Evolutionary conservation across 805 yeast genomes (phyloP).

Genomic region (Zygosaccharomyces bisporus): DNA sequence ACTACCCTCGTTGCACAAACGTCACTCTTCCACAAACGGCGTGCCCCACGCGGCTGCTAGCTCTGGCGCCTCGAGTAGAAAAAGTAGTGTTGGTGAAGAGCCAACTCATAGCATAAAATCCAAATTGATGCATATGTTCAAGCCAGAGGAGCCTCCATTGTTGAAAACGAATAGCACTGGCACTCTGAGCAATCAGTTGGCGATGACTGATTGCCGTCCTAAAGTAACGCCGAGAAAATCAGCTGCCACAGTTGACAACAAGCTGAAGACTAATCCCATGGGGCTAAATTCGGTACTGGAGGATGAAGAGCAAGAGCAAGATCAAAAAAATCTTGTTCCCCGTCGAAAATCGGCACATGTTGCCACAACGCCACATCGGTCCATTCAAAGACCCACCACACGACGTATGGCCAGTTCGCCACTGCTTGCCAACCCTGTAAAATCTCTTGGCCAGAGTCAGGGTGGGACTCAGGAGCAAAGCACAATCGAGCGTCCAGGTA

Average conservation of each 20-base stretch:
- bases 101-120: slow-evolving; percentile 11
- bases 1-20: slow-evolving; percentile 6
- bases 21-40: slow-evolving; percentile 9
- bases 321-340: neutral
- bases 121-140: slow-evolving; percentile 12
- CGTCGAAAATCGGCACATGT: neutral
- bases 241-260: neutral
- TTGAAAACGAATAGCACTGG: slow-evolving; percentile 12
- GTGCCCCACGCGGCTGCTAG: neutral
- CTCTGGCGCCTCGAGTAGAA: slow-evolving; percentile 10
- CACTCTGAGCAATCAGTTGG: slow-evolving; percentile 4
- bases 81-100: slow-evolving; percentile 7
- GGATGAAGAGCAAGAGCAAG: slow-evolving; percentile 27
- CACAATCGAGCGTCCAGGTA: neutral
- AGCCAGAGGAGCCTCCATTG: slow-evolving; percentile 2
- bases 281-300: slow-evolving; percentile 27
- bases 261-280: neutral
- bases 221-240: neutral
- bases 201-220: neutral
- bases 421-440: neutral
- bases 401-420: slow-evolving; percentile 7
- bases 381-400: neutral
- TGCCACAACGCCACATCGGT: neutral
- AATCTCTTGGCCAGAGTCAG: neutral
- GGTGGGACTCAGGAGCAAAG: neutral